Percentiles rank a stretch among this genome's conserved stretches.
These are phyloP conservation scores for Pseudocercospora fuligena DNA, from an alignment of 2,329 filamentous ascomycete species.

Conservation along the genomic window DNA sequence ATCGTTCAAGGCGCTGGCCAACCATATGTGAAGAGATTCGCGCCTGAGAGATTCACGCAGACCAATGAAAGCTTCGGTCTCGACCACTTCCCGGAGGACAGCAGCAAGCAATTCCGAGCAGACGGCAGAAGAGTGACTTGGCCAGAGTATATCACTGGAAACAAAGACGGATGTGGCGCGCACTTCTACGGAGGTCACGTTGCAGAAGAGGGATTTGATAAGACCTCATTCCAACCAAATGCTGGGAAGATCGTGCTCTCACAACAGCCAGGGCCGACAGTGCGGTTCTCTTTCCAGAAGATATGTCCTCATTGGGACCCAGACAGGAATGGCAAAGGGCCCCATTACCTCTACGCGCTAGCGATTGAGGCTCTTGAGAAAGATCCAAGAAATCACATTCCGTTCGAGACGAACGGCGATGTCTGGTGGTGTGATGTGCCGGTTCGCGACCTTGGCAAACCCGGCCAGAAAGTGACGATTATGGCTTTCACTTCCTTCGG, in stretches of 20 bases:
- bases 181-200: constrained; percentile 54
- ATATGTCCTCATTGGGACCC: constrained; percentile 82
- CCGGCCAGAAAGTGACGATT: constrained; percentile 70
- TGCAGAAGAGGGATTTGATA: constrained; percentile 57
- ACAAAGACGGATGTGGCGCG: constrained; percentile 51
- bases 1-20: constrained; percentile 58
- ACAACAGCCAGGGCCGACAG: constrained; percentile 48
- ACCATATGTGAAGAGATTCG: constrained; percentile 71
- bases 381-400: constrained; percentile 64
- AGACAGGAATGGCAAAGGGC: constrained; percentile 68
- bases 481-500: constrained; percentile 63
- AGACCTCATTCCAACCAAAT: constrained; percentile 66
- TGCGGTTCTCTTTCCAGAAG: constrained; percentile 78
- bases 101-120: constrained; percentile 71
- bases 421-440: constrained; percentile 81
- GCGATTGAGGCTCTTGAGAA: constrained; percentile 65
- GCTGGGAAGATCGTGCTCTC: constrained; percentile 65
- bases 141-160: constrained; percentile 80
- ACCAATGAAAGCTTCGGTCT: constrained; percentile 80
- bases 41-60: constrained; percentile 63
- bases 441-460: constrained; percentile 66
- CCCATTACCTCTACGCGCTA: constrained; percentile 71
- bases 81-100: constrained; percentile 76
- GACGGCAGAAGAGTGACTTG: constrained; percentile 73
- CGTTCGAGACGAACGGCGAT: constrained; percentile 74